phyloP scores from a whole-genome alignment of 768 basidiomycete genomes.

The Phlegmacium glaucopus region DNA sequence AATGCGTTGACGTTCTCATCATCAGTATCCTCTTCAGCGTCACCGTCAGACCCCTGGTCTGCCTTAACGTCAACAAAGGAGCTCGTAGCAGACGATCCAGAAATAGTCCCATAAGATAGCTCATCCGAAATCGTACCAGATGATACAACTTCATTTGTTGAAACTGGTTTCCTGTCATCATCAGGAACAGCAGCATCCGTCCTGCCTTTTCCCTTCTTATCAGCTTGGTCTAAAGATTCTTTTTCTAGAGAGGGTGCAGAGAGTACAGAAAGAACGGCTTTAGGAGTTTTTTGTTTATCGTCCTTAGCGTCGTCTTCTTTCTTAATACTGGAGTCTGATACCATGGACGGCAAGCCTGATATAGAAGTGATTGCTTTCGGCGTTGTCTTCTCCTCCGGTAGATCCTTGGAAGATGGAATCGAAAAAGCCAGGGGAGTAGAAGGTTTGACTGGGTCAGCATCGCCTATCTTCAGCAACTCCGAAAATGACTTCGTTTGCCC shows the following conservation, averaged over 20 bases:
- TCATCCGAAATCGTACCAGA: not conserved
- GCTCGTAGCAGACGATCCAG: slow-evolving; percentile 18
- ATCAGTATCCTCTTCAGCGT: slow-evolving; percentile 11
- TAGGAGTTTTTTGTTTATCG: not conserved
- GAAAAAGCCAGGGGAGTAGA: not conserved
- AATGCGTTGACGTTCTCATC: slow-evolving; percentile 8
- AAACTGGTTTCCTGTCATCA: too few relatives aligned
- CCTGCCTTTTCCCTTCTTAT: slow-evolving; percentile 1
- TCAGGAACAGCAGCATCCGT: not conserved
- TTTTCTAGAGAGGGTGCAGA: slow-evolving; percentile 5
- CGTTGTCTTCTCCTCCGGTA: slow-evolving; percentile 2
- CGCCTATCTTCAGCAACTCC: slow-evolving; percentile 51
- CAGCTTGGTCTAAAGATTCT: not conserved
- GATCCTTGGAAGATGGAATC: not conserved
- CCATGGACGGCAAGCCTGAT: slow-evolving; percentile 5
- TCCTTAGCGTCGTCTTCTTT: not conserved
- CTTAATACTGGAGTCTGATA: not conserved
- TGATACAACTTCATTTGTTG: too few relatives aligned
- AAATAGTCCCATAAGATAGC: slow-evolving; percentile 10
- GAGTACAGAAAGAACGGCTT: not conserved
- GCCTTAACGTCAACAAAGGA: slow-evolving; percentile 26
- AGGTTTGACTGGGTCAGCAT: slow-evolving; percentile 13
- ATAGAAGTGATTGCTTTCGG: slow-evolving; percentile 8
- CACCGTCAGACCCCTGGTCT: slow-evolving; percentile 32
- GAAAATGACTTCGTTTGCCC: slow-evolving; percentile 47